Base-by-base conservation (phyloP, 106 monocot species). In the Posidonia australis region DNA sequence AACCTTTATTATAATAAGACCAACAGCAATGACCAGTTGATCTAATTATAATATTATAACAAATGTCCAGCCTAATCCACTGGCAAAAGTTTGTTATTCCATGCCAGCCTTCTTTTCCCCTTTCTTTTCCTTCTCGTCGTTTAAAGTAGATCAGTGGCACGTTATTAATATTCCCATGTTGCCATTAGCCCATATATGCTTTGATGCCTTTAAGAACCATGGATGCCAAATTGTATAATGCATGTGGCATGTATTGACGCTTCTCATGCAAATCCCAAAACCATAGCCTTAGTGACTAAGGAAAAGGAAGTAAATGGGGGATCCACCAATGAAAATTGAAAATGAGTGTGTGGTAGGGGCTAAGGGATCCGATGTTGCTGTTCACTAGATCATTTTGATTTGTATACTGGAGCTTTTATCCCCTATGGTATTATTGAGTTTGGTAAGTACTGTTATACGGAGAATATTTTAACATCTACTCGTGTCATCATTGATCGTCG, bases 171-270 rank as follows among this genome's bases (percentile, higher is more conserved):
- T 51, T 20, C n/a, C 17, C 17, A 51, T 56, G 13, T 56, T 56
- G 13, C 13, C 56, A 24, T 56, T 56, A 24, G 20, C 26, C 13
- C n/a, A n/a, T n/a, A n/a, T n/a, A n/a, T n/a, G n/a, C 9, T 56
- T 13, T 9, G 56, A 21, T 24, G 13, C 10, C 21, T 24, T 22
- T 26, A 13, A 56, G 56, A 22, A 56, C 25, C 22, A 56, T 56
- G 55, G 56, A 25, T 56, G 56, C 56, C 56, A 56, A 56, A 28
- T 56, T n/a, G 27, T 56, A 51, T 56, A 13, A 26, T 56, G 25
- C 23, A 56, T 51, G n/a, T 51, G 27, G 12, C 5, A 5, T 25
- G n/a, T n/a, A n/a, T n/a, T n/a, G n/a, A 26, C 9, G 23, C 56
- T 22, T 56, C 56, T 25, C 13, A 11, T 56, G 56, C 23, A 24